A percentile compares a stretch with the other conserved stretches of the same genome.
phyloP scores from a whole-genome alignment of 805 yeast genomes.

The Candida corydali region DNA sequence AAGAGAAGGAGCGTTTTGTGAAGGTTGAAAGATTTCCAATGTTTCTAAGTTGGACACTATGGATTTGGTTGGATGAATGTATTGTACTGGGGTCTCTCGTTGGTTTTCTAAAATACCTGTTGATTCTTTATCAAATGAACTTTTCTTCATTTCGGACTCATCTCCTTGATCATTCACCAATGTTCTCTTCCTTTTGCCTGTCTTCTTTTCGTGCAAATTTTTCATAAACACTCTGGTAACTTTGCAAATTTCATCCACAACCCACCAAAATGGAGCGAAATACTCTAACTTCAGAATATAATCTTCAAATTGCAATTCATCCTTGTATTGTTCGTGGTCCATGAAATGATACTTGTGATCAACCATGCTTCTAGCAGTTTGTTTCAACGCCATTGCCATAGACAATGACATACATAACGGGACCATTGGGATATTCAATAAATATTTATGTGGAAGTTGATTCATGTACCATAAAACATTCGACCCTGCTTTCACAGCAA shows the following conservation, averaged over 20 bases:
- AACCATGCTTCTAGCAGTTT: slow-evolving; percentile 11
- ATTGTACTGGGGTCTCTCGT: neutral
- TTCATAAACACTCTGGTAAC: slow-evolving; percentile 18
- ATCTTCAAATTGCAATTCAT: slow-evolving; percentile 15
- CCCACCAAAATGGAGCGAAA: slow-evolving; percentile 21
- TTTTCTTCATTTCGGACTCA: neutral
- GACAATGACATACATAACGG: slow-evolving; percentile 25
- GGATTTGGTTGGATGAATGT: neutral
- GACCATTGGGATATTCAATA: slow-evolving; percentile 22
- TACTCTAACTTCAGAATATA: slow-evolving; percentile 18
- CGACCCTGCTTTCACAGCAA: slow-evolving; percentile 19
- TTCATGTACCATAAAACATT: slow-evolving; percentile 23
- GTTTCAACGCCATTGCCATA: slow-evolving; percentile 22
- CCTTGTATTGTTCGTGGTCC: slow-evolving; percentile 6
- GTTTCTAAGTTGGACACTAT: neutral
- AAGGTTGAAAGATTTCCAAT: neutral
- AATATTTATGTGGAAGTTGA: slow-evolving; percentile 15
- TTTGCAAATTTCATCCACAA: slow-evolving; percentile 24
- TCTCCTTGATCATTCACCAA: neutral
- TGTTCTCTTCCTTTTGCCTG: neutral
- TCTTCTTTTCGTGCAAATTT: slow-evolving; percentile 11
- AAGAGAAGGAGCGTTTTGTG: neutral
- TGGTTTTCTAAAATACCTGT: neutral
- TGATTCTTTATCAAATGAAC: neutral
- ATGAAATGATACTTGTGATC: slow-evolving; percentile 4